These are phyloP conservation scores for Penicillium waksmanii DNA, from an alignment of 495 filamentous ascomycete species.

Conservation along the genomic window DNA sequence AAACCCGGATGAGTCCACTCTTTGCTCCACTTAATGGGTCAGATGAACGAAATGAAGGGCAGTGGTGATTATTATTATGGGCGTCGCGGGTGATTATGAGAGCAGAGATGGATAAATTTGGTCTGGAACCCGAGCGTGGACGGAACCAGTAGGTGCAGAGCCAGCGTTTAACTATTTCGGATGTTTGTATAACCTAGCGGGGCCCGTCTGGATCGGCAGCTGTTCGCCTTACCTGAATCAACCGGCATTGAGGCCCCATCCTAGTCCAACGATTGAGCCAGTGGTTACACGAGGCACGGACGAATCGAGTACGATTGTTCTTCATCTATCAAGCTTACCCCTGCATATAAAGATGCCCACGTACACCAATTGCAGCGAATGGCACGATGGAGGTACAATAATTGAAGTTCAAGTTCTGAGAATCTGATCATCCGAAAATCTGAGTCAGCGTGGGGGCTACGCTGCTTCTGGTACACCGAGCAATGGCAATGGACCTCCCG, in stretches of 20 bases:
- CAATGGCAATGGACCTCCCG: neutral
- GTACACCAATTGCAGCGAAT: no score
- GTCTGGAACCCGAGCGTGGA: neutral
- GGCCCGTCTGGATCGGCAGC: neutral
- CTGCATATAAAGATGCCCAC: neutral
- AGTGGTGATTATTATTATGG: neutral
- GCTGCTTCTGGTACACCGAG: constrained; percentile 20
- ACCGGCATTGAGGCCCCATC: neutral
- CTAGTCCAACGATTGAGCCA: neutral
- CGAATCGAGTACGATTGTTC: neutral
- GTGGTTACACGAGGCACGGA: neutral
- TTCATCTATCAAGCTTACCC: neutral
- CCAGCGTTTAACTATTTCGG: neutral
- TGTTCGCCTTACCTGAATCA: neutral
- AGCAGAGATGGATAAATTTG: neutral
- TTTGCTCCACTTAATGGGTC: neutral
- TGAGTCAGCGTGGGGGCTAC: constrained; percentile 11
- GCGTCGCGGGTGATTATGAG: neutral
- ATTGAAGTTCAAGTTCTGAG: no score
- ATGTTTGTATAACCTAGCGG: constrained; percentile 4
- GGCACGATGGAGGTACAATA: no score
- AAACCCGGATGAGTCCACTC: constrained; percentile 5
- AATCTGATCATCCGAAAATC: neutral
- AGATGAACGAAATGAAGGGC: no score
- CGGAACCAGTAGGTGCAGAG: neutral